Evolutionary conservation across 2,329 filamentous ascomycete species (phyloP).

Genomic region (Calonectria pseudoreteaudii): DNA sequence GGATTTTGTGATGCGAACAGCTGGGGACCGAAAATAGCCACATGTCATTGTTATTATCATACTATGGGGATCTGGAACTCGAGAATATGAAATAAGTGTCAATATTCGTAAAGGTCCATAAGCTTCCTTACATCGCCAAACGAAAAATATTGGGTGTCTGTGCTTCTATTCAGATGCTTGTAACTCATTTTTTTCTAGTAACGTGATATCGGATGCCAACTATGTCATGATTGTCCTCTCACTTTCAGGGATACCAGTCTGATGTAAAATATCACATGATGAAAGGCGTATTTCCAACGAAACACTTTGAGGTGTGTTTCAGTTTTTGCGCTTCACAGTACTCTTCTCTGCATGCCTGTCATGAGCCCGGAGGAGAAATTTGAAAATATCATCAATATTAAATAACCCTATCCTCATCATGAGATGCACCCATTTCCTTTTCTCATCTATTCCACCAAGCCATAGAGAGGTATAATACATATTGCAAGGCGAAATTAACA

Average conservation of each 20-base stretch:
- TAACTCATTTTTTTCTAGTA: neutral
- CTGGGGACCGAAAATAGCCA: neutral
- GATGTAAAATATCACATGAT: neutral
- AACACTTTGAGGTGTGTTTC: neutral
- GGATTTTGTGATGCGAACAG: neutral
- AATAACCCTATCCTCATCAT: neutral
- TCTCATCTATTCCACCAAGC: constrained; percentile 14
- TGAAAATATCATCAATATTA: constrained; percentile 12
- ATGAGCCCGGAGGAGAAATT: neutral
- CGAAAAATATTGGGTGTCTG: neutral
- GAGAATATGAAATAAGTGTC: neutral
- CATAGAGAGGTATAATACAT: constrained; percentile 23
- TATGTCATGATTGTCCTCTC: neutral
- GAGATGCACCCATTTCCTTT: neutral
- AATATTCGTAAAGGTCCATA: neutral
- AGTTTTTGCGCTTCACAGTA: neutral
- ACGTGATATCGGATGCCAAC: neutral
- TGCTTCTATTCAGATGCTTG: neutral
- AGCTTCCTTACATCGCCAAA: neutral
- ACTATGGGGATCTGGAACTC: neutral
- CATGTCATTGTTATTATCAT: neutral
- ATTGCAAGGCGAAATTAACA: constrained; percentile 3
- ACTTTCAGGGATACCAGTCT: neutral
- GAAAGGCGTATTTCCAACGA: neutral
- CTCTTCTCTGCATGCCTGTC: neutral